Evolutionary conservation across 106 monocot species (phyloP).

Genomic region (Xerophyta viscosa): DNA sequence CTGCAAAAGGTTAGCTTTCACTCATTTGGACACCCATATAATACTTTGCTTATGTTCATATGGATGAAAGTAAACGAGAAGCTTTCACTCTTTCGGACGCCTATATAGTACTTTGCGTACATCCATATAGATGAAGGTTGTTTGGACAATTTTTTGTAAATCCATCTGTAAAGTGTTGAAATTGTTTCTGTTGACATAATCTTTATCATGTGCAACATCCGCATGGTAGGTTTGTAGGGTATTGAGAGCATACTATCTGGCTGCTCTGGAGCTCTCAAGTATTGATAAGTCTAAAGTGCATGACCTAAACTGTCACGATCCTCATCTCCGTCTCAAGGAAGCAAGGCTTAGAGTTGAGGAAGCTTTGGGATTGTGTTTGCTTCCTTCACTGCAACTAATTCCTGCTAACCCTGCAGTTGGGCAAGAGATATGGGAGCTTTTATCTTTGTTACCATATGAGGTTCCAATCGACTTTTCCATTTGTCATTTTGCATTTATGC

Average conservation of each 20-base stretch:
- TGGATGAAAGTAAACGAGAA: too few species aligned
- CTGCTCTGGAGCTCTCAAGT: slow-evolving; percentile 32
- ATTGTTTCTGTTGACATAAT: slow-evolving; percentile 51
- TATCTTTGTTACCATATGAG: slow-evolving; percentile 92
- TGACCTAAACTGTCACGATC: slow-evolving; percentile 25
- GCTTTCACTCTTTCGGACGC: too few species aligned
- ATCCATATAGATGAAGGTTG: too few species aligned
- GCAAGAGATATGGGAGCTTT: slow-evolving; percentile 93
- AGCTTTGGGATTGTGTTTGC: slow-evolving; percentile 76
- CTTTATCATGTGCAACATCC: not conserved
- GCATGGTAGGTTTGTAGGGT: slow-evolving; percentile 79
- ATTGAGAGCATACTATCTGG: slow-evolving; percentile 60
- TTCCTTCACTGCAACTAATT: slow-evolving; percentile 94
- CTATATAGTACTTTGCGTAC: too few species aligned
- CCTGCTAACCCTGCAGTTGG: slow-evolving; percentile 98
- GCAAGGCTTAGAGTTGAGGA: slow-evolving; percentile 69
- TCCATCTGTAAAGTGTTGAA: slow-evolving; percentile 70
- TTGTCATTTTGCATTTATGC: not conserved
- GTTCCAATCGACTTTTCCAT: slow-evolving; percentile 17
- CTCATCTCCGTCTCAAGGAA: slow-evolving; percentile 38
- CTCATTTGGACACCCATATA: too few species aligned
- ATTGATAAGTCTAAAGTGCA: slow-evolving; percentile 16
- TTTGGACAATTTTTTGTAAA: too few species aligned
- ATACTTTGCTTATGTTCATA: too few species aligned
- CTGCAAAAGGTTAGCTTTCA: slow-evolving; percentile 78